These are phyloP conservation scores for Priceomyces castillae DNA, from an alignment of 805 yeast genomes.

Conservation along the genomic window DNA sequence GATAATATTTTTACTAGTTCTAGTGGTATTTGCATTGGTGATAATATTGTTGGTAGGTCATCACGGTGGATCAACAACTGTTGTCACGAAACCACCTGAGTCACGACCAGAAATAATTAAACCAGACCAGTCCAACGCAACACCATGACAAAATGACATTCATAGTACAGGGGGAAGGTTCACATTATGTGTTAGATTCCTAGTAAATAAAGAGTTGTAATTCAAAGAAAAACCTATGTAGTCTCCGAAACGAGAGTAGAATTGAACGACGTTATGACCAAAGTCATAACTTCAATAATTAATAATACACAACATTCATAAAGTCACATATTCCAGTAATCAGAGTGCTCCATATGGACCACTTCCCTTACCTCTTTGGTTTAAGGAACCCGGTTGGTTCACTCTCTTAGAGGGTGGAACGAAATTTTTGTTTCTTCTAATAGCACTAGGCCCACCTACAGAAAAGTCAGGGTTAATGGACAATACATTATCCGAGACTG, in stretches of 20 bases:
- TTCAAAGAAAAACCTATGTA: background rate
- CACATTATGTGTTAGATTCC: background rate
- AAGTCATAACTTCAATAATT: background rate
- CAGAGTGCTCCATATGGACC: constrained; percentile 22
- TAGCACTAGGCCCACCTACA: constrained; percentile 25
- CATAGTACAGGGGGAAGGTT: background rate
- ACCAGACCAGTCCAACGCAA: background rate
- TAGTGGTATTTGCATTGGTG: constrained; percentile 69
- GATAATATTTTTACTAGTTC: constrained; percentile 66
- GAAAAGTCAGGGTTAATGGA: constrained; percentile 41
- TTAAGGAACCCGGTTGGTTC: constrained; percentile 2
- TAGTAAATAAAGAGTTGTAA: background rate
- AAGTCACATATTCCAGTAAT: background rate
- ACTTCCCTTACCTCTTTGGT: constrained; percentile 7
- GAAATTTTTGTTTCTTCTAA: constrained; percentile 20
- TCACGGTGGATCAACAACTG: constrained; percentile 17
- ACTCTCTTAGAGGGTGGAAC: constrained; percentile 21
- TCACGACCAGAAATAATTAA: background rate
- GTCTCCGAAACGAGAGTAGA: background rate
- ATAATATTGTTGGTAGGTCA: constrained; percentile 72
- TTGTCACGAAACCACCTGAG: constrained; percentile 32
- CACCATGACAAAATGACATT: background rate
- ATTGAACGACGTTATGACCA: background rate
- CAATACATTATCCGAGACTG: constrained; percentile 38
- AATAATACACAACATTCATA: constrained; percentile 4